phyloP scores from a whole-genome alignment of 1,284 basidiomycete species.

The Apiotrichum veenhuisii region DNA sequence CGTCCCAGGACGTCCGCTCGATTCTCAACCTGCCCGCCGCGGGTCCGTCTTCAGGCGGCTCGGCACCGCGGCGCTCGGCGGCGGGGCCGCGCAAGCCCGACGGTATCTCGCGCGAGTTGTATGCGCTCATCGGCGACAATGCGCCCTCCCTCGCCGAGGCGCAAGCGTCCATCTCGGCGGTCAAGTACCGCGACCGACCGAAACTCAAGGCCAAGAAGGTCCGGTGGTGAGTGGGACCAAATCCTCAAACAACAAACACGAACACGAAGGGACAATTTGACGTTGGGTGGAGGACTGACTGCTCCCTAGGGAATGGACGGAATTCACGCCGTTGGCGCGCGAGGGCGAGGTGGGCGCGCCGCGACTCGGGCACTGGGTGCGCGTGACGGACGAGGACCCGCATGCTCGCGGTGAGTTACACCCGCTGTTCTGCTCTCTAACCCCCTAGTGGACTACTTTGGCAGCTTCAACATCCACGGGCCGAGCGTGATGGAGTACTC shows the following conservation, averaged over 20 bases:
- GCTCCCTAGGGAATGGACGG: conserved; percentile 64
- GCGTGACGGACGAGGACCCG: conserved; percentile 34
- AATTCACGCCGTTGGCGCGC: conserved; percentile 55
- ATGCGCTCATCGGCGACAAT: conserved; percentile 87
- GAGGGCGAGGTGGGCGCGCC: conserved; percentile 16
- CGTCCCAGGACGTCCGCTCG: conserved; percentile 71
- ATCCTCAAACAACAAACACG: no score
- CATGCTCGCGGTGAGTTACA: conserved; percentile 24
- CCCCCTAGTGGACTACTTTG: conserved; percentile 40
- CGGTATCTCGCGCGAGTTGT: conserved; percentile 89
- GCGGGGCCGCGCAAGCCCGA: conserved; percentile 61
- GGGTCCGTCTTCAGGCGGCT: conserved; percentile 28
- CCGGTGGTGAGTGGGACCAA: conserved; percentile 57
- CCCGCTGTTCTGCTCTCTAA: conserved; percentile 31
- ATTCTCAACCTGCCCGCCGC: conserved; percentile 61
- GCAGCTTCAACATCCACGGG: conserved; percentile 36
- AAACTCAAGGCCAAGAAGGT: conserved; percentile 51
- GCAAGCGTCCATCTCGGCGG: conserved; percentile 48
- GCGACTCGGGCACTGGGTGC: conserved; percentile 40
- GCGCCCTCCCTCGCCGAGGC: conserved; percentile 66
- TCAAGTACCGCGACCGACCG: conserved; percentile 81
- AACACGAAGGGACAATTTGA: no score
- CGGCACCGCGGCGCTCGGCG: conserved; percentile 41
- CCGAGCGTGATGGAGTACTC: conserved; percentile 74
- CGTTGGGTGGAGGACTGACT: no score